phyloP scores from a whole-genome alignment of 2,329 filamentous ascomycete genomes.

The Elsinoe necatrix region DNA sequence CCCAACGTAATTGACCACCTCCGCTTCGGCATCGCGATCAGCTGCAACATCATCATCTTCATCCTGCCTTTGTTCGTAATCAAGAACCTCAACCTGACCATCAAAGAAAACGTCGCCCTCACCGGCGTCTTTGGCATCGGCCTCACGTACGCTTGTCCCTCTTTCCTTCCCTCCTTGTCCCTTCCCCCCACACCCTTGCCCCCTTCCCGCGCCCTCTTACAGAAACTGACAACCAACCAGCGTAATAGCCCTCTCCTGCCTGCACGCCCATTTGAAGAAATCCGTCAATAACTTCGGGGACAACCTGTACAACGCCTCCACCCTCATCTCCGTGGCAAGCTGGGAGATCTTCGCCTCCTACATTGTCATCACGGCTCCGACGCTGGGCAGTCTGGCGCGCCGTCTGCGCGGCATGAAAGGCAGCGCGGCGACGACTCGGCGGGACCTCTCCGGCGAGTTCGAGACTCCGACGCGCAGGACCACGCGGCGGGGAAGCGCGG shows the following conservation, averaged over 20 bases:
- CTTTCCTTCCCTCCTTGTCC: background rate
- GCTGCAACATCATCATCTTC: conserved; percentile 1
- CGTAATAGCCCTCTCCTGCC: background rate
- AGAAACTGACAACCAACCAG: background rate
- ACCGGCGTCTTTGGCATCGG: background rate
- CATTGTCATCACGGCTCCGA: background rate
- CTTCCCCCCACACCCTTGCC: background rate
- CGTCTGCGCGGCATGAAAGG: background rate
- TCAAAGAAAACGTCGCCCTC: background rate
- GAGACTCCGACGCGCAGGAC: background rate
- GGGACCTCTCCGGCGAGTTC: background rate
- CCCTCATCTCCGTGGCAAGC: background rate
- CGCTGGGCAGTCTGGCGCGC: background rate
- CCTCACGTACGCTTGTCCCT: background rate
- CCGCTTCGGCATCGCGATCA: background rate
- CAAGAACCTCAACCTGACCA: background rate
- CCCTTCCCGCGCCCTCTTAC: background rate
- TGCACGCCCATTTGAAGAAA: background rate
- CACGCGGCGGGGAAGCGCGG: background rate
- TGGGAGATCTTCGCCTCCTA: background rate
- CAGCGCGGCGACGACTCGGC: background rate
- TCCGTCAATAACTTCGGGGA: background rate
- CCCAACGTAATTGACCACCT: background rate
- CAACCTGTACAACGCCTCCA: background rate
- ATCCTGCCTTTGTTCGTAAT: background rate